Percentiles rank a stretch among this genome's conserved stretches.
These are phyloP conservation scores for Zasmidium angulare DNA, from an alignment of 2,329 filamentous ascomycete species.

Conservation along the genomic window DNA sequence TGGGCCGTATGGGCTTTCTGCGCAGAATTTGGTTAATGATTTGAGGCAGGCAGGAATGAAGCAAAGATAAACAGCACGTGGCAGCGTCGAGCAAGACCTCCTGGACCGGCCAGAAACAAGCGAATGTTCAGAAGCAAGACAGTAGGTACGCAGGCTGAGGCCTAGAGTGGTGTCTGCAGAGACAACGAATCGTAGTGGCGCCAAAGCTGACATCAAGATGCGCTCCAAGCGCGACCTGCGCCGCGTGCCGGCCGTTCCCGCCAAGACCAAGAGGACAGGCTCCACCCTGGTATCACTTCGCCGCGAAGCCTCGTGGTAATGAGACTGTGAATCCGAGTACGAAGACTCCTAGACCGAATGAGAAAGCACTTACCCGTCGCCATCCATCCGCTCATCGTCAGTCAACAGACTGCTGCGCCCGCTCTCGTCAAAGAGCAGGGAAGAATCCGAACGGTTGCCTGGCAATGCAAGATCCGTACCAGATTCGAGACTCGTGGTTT, in stretches of 20 bases:
- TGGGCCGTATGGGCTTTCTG: slow-evolving; percentile 28
- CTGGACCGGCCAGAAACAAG: slow-evolving; percentile 6
- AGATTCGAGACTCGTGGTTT: slow-evolving; percentile 39
- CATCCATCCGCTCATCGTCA: slow-evolving; percentile 51
- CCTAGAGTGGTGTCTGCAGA: neutral
- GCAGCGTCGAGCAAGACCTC: neutral
- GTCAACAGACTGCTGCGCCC: slow-evolving; percentile 51
- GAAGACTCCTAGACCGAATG: neutral
- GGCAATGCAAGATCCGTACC: slow-evolving; percentile 6
- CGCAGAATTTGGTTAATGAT: slow-evolving; percentile 18
- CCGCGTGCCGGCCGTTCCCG: neutral
- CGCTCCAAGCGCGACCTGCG: neutral
- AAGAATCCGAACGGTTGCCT: slow-evolving; percentile 28
- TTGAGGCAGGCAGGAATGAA: neutral
- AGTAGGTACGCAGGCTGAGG: neutral
- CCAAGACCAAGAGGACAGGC: neutral
- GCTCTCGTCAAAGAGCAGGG: slow-evolving; percentile 45
- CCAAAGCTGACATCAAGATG: slow-evolving; percentile 3
- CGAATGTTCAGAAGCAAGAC: neutral
- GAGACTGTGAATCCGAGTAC: neutral
- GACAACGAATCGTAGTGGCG: neutral
- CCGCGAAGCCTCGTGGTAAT: neutral
- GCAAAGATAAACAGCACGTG: slow-evolving; percentile 1
- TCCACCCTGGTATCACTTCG: neutral
- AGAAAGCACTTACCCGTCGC: slow-evolving; percentile 33